Conservation (phyloP, 306 rosid genomes). For the Cucurbita moschata region DNA sequence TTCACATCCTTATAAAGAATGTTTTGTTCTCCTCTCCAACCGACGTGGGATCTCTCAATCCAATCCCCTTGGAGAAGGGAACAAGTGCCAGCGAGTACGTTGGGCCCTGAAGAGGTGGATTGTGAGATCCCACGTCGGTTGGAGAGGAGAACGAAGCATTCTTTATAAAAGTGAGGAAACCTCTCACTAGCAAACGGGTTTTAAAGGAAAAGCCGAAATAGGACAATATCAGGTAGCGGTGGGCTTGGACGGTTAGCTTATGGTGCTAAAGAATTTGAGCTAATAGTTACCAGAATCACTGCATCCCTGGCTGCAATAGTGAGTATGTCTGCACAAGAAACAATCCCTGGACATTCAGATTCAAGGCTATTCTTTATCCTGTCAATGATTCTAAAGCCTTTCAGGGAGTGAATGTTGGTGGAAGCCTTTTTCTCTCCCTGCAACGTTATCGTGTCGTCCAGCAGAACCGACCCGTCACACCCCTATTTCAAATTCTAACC, state of each 20-base stretch:
- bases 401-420: constrained; percentile 41
- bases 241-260: background rate
- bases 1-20: no score
- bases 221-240: no score
- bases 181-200: no score
- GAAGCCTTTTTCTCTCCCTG: constrained; percentile 72
- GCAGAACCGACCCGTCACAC: constrained; percentile 78
- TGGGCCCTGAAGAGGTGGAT: no score
- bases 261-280: background rate
- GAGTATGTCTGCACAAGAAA: constrained; percentile 90
- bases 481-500: constrained; percentile 29
- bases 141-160: no score
- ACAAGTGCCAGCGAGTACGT: no score
- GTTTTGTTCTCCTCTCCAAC: no score
- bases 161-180: no score
- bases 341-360: constrained; percentile 77
- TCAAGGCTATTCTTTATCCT: constrained; percentile 64
- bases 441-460: constrained; percentile 67
- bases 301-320: constrained; percentile 98
- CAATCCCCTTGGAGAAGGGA: no score
- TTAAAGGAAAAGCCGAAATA: no score
- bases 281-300: constrained; percentile 47
- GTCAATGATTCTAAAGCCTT: constrained; percentile 53
- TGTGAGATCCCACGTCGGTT: no score
- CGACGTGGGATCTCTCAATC: no score